phyloP scores from a whole-genome alignment of 129 eudicot genomes.

The Flaveria ramosissima region DNA sequence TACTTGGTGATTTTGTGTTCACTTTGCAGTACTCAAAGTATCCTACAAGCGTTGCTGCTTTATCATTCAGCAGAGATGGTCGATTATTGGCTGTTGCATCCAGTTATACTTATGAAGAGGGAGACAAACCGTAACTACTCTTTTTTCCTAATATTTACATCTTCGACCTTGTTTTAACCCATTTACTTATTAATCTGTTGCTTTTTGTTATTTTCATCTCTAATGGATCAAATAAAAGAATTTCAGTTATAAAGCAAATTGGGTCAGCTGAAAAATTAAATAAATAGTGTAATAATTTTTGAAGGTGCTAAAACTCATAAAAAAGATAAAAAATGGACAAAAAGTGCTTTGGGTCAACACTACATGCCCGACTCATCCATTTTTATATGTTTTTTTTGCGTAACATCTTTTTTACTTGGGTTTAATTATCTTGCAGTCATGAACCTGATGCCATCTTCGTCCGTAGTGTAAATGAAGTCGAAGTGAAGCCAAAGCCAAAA shows the following conservation, averaged over 20 bases:
- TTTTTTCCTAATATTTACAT: not conserved
- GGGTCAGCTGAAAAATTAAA: no score
- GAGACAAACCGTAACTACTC: conserved; percentile 69
- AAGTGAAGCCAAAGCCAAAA: conserved; percentile 97
- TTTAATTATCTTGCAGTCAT: conserved; percentile 55
- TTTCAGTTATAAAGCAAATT: no score
- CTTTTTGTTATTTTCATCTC: not conserved
- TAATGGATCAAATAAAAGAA: not conserved
- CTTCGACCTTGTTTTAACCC: not conserved
- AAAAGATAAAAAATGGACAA: not conserved
- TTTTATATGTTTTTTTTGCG: not conserved
- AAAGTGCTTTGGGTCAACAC: not conserved
- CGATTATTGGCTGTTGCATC: conserved; percentile 88
- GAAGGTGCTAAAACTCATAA: not conserved
- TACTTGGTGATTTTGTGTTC: conserved; percentile 15
- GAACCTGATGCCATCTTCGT: conserved; percentile 89
- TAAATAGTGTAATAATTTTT: no score
- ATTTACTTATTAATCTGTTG: not conserved
- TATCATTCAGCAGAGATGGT: conserved; percentile 94
- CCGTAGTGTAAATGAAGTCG: conserved; percentile 84
- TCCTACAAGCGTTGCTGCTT: conserved; percentile 85
- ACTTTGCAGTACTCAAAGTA: conserved; percentile 78
- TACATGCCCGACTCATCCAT: not conserved
- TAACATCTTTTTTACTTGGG: not conserved
- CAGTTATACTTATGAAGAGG: conserved; percentile 91